Evolutionary conservation across 1,284 basidiomycete species (phyloP).

Genomic region (Leccinum pseudoinsigne): DNA sequence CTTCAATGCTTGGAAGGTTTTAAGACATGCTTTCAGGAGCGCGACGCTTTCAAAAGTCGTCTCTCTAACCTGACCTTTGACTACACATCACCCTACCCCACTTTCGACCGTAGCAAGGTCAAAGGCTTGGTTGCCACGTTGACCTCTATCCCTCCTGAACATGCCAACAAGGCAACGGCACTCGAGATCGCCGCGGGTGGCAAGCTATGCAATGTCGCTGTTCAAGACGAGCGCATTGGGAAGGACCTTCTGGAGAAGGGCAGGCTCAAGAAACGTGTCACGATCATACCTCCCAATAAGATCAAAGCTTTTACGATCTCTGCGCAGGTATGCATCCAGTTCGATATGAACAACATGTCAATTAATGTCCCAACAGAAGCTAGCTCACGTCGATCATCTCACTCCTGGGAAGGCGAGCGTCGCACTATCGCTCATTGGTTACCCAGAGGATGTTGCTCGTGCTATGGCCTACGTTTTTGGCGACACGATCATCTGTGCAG

Average conservation of each 20-base stretch:
- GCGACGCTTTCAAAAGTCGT: slow-evolving; percentile 72
- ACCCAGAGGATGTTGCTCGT: no score
- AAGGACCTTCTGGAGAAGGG: slow-evolving; percentile 86
- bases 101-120: slow-evolving; percentile 87
- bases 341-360: neutral
- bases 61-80: slow-evolving; percentile 83
- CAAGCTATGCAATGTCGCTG: slow-evolving; percentile 51
- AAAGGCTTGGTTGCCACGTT: slow-evolving; percentile 94
- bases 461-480: no score
- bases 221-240: slow-evolving; percentile 87
- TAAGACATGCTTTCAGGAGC: slow-evolving; percentile 48
- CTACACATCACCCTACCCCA: slow-evolving; percentile 76
- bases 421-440: slow-evolving; percentile 70
- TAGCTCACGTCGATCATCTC: slow-evolving; percentile 73
- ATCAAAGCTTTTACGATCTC: slow-evolving; percentile 75
- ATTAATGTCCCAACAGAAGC: slow-evolving; percentile 52
- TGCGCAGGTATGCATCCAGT: slow-evolving; percentile 49
- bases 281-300: slow-evolving; percentile 93
- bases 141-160: slow-evolving; percentile 63
- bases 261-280: slow-evolving; percentile 86
- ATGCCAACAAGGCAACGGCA: no score
- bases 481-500: no score
- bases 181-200: no score
- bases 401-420: slow-evolving; percentile 84
- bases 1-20: neutral